Evolutionary conservation across 2,329 filamentous ascomycete species (phyloP), one percentile per base, ranked within the genome.

Genomic region (Penicillium verrucosum): DNA sequence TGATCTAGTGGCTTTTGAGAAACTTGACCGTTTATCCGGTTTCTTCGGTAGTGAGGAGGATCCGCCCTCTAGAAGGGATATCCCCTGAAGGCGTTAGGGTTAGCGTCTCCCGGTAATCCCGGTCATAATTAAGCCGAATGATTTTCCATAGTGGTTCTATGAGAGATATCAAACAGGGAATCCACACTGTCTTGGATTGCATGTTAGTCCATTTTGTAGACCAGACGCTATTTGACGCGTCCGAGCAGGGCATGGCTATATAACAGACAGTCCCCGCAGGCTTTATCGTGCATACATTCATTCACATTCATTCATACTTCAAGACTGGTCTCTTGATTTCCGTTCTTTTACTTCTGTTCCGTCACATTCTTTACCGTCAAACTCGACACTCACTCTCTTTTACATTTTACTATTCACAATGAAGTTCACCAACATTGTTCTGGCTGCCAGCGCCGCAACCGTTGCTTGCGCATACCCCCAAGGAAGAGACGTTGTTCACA

Each of bases 371-470:
- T 47, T 32, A 45, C 60, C 59, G 61, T 65, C 62, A 58, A 66
- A 51, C 55, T 68, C 62, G 58, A 67, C 45, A 60, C 34, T 61
- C 66, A 59, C 62, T 63, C 62, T 60, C 64, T 68, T 48, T 49
- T 34, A 37, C 34, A 46, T 51, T 30, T 51, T 59, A 66, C 57
- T 48, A 70, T 70, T 51, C 61, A 66, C 57, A 50, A 70, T 70
- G 68, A 70, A 65, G 63, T 62, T 70, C 50, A 64, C 54, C 55
- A 70, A 60, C 59, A 55, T 70, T 51, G 51, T 70, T 56, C 58
- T 70, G 47, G 68, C 67, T 45, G 67, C 67, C 46, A 66, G 68
- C 43, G 67, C 68, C 41, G 67, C 68, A 49, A 58, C 60, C 51
- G 56, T 70, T 58, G 68, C 65, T 42, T 58, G 53, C 51, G 68